Evolutionary conservation across 129 eudicot species (phyloP), one percentile per base, ranked within the genome.

Genomic region (Lactuca saligna): DNA sequence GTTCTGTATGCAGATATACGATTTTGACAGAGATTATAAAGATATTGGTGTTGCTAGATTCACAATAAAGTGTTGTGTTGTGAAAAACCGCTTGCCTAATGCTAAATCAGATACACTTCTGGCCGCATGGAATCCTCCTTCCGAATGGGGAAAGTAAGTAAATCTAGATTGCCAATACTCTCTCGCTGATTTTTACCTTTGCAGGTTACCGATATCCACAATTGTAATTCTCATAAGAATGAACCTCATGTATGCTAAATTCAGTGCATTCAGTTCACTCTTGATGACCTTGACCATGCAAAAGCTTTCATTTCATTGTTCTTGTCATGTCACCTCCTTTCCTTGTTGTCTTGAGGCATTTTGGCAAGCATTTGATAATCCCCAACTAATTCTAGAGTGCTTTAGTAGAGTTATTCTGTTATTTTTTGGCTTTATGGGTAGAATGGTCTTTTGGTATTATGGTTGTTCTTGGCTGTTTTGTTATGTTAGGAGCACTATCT

Each of bases 101-200:
- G 96, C 88, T 68, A 91, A 91, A 82, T 91, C 92, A 38, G 96
- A 83, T 72, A 88, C 88, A 87, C 92, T 91, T 79, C 73, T 91
- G 48, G 87, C 88, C 59, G 93, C 97, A 51, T 91, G 97, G 97
- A 86, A 86, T 86, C 97, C 97, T 88, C 97, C 97, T 75, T 63
- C 90, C 46, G 97, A 91, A 78, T 91, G 97, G 97, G 97, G 97
- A 86, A 91, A 83, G 97, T 91, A 88, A 37, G 93, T 31, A 65
- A 29, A 58, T 42, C 54, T 69, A 39, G 44, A 62, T 38, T 35
- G n/a, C 17, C 46, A 15, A 50, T 14, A n/a, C 57, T 53, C 17
- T 53, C 61, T 25, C n/a, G 5, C 62, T 75, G 13, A 39, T 57
- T 42, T 8, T 58, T 20, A 0, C 44, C 15, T 33, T 20, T 57